These are phyloP conservation scores for Kalanchoe fedtschenkoi DNA, from an alignment of 164 flowering plant species.

Conservation along the genomic window DNA sequence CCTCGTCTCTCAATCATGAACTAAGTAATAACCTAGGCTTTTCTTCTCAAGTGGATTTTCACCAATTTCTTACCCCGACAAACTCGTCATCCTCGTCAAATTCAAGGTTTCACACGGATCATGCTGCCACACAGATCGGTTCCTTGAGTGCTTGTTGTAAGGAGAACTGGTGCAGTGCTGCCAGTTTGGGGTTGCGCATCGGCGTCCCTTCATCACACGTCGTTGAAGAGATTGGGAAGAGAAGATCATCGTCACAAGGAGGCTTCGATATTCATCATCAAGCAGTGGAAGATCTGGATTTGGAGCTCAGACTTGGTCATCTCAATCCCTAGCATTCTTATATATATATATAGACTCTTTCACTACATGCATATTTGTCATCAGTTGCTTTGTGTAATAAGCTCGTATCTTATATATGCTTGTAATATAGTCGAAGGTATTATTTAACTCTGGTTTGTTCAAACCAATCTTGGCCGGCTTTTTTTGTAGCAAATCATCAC, in stretches of 20 bases:
- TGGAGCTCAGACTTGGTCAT: conserved; percentile 6
- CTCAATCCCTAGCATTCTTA: background rate
- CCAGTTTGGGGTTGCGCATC: background rate
- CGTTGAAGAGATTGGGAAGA: background rate
- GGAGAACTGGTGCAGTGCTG: background rate
- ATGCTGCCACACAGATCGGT: background rate
- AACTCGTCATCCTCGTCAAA: background rate
- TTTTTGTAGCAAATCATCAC: too few relatives aligned
- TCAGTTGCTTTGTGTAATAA: background rate
- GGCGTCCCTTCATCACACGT: background rate
- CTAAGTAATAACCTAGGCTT: background rate
- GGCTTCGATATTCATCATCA: background rate
- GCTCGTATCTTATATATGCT: background rate
- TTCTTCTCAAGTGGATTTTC: background rate
- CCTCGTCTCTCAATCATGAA: background rate
- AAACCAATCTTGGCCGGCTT: background rate
- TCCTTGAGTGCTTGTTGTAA: background rate
- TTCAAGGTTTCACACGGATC: background rate
- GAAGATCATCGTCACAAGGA: background rate
- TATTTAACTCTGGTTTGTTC: background rate
- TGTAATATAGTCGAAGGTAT: background rate
- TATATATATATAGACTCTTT: background rate
- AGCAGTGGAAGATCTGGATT: background rate
- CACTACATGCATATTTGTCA: background rate
- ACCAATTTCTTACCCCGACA: background rate